Evolutionary conservation across 352 stramenopile genomes (phyloP).

Genomic region (Phytopythium delawarense): DNA sequence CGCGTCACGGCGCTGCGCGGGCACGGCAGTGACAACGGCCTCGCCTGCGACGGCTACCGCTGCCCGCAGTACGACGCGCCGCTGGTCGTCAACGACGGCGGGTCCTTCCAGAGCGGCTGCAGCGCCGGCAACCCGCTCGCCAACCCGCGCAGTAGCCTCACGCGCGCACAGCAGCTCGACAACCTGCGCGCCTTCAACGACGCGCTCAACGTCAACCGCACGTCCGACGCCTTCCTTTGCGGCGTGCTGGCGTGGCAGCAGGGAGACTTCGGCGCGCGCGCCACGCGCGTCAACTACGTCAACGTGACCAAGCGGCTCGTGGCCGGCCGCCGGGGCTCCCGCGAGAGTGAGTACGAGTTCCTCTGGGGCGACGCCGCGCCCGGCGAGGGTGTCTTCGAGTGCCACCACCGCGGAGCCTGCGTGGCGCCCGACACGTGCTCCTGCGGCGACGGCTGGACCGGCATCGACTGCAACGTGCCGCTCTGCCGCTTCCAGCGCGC

Average conservation of each 20-base stretch:
- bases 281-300: conserved; percentile 89
- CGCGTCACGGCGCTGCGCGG: conserved; percentile 54
- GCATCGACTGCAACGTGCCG: conserved; percentile 93
- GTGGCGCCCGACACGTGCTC: conserved; percentile 90
- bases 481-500: conserved; percentile 85
- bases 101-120: conserved; percentile 94
- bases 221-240: conserved; percentile 77
- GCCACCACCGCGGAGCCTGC: conserved; percentile 92
- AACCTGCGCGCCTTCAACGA: conserved; percentile 60
- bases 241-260: conserved; percentile 88
- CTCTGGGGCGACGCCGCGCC: conserved; percentile 27
- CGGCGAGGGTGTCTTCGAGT: conserved; percentile 94
- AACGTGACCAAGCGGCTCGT: conserved; percentile 72
- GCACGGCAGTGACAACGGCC: conserved; percentile 40
- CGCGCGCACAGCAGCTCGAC: conserved; percentile 29
- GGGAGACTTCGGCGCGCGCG: conserved; percentile 87
- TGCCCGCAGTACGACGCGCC: conserved; percentile 84
- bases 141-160: conserved; percentile 40
- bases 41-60: conserved; percentile 51
- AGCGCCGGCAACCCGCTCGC: conserved; percentile 54
- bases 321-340: background rate
- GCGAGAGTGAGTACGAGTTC: background rate
- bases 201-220: conserved; percentile 46
- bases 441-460: conserved; percentile 89
- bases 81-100: conserved; percentile 90